Conservation (phyloP, 257 asterid genomes). For the Przewalskia tangutica region DNA sequence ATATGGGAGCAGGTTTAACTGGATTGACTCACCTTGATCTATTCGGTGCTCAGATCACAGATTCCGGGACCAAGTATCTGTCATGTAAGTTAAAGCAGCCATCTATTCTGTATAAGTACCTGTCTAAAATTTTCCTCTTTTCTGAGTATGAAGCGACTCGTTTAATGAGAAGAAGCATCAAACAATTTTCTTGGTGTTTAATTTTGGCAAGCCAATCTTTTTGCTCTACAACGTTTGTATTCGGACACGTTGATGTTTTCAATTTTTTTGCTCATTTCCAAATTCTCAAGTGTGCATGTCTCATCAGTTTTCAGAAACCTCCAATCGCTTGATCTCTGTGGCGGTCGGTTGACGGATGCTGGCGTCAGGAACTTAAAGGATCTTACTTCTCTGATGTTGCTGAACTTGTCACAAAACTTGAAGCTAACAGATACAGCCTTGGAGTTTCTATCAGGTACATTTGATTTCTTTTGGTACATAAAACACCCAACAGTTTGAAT, state of each 20-base stretch:
- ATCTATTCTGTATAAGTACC: background rate
- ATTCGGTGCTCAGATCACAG: constrained; percentile 9
- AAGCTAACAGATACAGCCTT: constrained; percentile 2
- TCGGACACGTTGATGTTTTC: background rate
- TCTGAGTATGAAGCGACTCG: background rate
- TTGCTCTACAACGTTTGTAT: background rate
- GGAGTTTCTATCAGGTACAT: constrained; percentile 3
- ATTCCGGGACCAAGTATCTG: constrained; percentile 6
- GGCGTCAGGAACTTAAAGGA: constrained; percentile 5
- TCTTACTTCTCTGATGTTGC: constrained; percentile 7
- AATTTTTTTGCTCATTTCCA: background rate
- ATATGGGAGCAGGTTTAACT: constrained; percentile 2
- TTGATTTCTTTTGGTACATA: background rate
- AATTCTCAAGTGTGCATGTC: background rate
- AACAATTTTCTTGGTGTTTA: background rate
- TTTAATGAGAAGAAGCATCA: background rate
- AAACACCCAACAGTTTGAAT: background rate
- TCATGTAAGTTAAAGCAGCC: constrained; percentile 1
- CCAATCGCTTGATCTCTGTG: constrained; percentile 11
- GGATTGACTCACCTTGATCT: constrained; percentile 14
- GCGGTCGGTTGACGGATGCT: constrained; percentile 3
- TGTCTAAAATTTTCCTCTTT: background rate
- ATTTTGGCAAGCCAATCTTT: background rate
- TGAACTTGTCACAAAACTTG: constrained; percentile 6
- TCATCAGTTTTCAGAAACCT: constrained; percentile 4